These are phyloP conservation scores for Adansonia grandidieri DNA, from an alignment of 441 rosid species.

Conservation along the genomic window DNA sequence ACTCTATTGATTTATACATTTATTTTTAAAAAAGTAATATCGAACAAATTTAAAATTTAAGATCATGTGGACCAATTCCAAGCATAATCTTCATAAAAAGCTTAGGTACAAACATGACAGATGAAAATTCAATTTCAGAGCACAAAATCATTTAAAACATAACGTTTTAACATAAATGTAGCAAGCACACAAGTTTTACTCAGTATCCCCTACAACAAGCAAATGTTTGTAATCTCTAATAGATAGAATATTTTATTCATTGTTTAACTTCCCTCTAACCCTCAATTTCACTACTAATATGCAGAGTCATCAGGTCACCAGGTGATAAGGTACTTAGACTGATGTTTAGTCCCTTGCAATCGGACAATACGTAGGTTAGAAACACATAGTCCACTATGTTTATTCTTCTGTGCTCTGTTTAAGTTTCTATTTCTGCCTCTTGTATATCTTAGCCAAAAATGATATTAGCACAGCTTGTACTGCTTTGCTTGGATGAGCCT, in stretches of 20 bases:
- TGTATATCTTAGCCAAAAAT: conserved; percentile 83
- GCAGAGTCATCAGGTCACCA: background rate
- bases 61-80: background rate
- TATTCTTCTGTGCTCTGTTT: background rate
- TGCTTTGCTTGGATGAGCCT: conserved; percentile 67
- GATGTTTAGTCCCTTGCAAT: background rate
- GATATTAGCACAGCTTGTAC: conserved; percentile 82
- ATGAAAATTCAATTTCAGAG: background rate
- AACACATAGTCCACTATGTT: background rate
- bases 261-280: background rate
- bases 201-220: background rate
- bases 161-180: background rate
- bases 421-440: conserved; percentile 69
- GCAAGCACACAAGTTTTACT: background rate
- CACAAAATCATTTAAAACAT: background rate
- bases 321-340: background rate
- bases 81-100: background rate
- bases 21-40: too few relatives aligned
- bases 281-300: background rate
- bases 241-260: background rate
- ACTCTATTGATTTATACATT: too few relatives aligned
- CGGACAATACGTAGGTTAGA: background rate
- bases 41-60: background rate
- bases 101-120: background rate
- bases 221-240: background rate